phyloP scores from a whole-genome alignment of 495 filamentous ascomycete species.

The Penicillium coprophilum region DNA sequence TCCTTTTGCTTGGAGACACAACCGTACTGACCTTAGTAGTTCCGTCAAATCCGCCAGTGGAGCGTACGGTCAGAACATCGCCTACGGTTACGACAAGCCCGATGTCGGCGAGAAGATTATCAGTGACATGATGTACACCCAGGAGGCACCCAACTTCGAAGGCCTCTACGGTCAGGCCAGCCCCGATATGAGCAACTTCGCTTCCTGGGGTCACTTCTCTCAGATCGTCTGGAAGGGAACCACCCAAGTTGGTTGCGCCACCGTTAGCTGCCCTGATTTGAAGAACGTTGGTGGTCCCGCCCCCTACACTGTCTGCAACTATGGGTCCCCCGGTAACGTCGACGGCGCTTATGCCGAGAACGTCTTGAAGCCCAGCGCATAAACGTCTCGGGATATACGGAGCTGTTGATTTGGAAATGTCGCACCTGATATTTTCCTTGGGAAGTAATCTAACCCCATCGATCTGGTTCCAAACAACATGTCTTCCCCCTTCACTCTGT shows the following conservation, averaged over 20 bases:
- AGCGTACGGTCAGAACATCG: constrained; percentile 87
- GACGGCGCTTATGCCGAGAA: constrained; percentile 64
- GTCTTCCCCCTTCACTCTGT: constrained; percentile 13
- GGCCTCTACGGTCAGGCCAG: constrained; percentile 44
- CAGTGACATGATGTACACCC: constrained; percentile 76
- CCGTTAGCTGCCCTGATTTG: constrained; percentile 53
- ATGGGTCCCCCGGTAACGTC: constrained; percentile 70
- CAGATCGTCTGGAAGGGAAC: constrained; percentile 84
- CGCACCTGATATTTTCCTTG: background rate
- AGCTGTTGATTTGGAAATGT: constrained; percentile 1
- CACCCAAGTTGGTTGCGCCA: constrained; percentile 70
- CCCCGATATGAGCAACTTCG: constrained; percentile 61
- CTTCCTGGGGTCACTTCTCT: constrained; percentile 81
- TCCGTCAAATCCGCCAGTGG: constrained; percentile 49
- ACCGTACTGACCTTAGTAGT: constrained; percentile 20
- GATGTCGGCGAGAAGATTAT: constrained; percentile 65
- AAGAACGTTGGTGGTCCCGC: constrained; percentile 45
- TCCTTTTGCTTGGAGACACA: background rate
- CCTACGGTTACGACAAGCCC: constrained; percentile 41
- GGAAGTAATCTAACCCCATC: background rate
- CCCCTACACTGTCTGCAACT: constrained; percentile 86
- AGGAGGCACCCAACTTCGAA: constrained; percentile 58
- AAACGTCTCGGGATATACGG: constrained; percentile 8
- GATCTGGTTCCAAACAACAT: background rate
- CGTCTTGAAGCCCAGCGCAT: constrained; percentile 52